Evolutionary conservation across 257 asterid species (phyloP), one percentile per base, ranked within the genome.

Genomic region (Nicotiana sylvestris): DNA sequence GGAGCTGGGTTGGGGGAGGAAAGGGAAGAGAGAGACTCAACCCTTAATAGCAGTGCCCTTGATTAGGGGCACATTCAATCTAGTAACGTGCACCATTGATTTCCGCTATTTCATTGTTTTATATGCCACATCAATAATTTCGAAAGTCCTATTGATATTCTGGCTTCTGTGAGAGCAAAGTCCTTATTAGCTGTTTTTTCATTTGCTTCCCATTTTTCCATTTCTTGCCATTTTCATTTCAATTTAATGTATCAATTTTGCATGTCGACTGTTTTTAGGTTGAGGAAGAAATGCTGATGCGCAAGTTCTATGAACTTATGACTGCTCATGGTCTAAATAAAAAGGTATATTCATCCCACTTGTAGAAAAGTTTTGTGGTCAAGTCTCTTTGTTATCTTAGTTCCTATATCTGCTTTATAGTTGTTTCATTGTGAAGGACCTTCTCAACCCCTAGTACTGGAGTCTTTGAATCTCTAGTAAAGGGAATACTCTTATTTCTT

Each of bases 251-350:
- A 74, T 74, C 43, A 49, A 25, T 49, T 25, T 8, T 15, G 9
- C 51, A 74, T 27, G 46, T 72, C 60, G 29, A 27, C 43, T 66
- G 5, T 76, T 82, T 87, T 84, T 87, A 93, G 98, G 96, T 94
- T 13, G 98, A 94, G 88, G 97, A 96, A 86, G 97, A 94, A 85
- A 91, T 96, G 97, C 77, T 94, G 85, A 96, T 94, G 99, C 95
- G 92, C 85, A 93, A 92, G 86, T 96, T 88, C 90, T 91, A 92
- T 66, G 97, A 94, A 81, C 89, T 90, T 84, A 96, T 94, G 98
- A 85, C 82, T 80, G 94, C 94, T 85, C 90, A 90, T 85, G 93
- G 89, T 85, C 91, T 85, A 70, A 69, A 84, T 30, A 88, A 84
- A 53, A 89, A 87, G 92, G 98, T 92, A 76, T 12, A 60, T 81